Conservation (phyloP, 2,329 filamentous ascomycete genomes). For the Corinectria fuckeliana region DNA sequence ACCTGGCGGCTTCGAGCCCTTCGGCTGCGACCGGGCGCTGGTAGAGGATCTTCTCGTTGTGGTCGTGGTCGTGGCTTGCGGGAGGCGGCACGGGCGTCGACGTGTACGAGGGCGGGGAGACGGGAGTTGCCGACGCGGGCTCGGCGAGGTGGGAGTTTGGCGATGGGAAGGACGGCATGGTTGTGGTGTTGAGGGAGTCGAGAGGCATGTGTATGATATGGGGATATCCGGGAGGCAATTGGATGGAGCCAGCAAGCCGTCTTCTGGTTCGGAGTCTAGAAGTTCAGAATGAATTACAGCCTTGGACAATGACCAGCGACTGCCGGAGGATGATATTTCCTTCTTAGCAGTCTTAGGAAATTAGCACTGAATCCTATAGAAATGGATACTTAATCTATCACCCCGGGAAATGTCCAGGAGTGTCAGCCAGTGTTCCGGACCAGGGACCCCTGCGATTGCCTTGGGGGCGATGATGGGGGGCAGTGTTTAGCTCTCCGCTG, state of each 20-base stretch:
- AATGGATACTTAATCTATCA: no score
- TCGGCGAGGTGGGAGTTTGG: not conserved
- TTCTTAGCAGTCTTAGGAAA: not conserved
- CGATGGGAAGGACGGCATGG: constrained; percentile 12
- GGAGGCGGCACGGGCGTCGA: constrained; percentile 11
- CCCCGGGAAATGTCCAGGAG: not conserved
- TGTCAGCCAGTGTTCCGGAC: not conserved
- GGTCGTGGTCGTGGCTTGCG: no score
- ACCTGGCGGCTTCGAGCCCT: constrained; percentile 9
- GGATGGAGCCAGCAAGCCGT: no score
- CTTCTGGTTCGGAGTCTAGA: no score
- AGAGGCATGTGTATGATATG: no score
- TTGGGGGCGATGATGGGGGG: no score
- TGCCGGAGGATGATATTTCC: no score
- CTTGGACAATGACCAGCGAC: no score
- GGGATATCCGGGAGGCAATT: no score
- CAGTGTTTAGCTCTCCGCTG: not conserved
- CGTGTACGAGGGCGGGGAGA: constrained; percentile 34
- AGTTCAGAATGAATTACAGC: no score
- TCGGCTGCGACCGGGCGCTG: constrained; percentile 4
- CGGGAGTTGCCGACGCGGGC: constrained; percentile 7
- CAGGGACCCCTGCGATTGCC: not conserved
- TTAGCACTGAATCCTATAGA: not conserved
- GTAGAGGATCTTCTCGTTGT: constrained; percentile 33
- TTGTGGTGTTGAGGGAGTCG: not conserved